Evolutionary conservation across 495 filamentous ascomycete species (phyloP).

Genomic region (Neohortaea acidophila): DNA sequence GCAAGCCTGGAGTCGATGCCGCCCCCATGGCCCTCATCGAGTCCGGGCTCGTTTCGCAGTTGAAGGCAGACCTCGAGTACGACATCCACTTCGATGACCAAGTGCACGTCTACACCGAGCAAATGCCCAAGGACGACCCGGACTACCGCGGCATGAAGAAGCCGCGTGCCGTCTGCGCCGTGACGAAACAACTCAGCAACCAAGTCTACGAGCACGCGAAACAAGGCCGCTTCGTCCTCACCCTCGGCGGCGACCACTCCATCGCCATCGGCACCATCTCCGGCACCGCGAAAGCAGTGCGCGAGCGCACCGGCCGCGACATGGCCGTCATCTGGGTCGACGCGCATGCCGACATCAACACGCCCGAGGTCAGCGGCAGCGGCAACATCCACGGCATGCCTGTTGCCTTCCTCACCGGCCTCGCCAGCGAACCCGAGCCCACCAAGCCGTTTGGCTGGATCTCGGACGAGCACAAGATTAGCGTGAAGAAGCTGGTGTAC

Average conservation of each 20-base stretch:
- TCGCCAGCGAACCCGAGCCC: conserved; percentile 57
- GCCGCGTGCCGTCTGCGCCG: conserved; percentile 71
- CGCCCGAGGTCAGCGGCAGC: conserved; percentile 72
- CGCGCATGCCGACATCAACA: conserved; percentile 95
- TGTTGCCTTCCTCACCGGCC: conserved; percentile 74
- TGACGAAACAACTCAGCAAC: conserved; percentile 61
- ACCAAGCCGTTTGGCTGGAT: conserved; percentile 69
- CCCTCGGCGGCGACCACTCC: conserved; percentile 87
- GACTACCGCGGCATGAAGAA: conserved; percentile 84
- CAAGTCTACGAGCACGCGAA: conserved; percentile 82
- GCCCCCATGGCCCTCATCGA: conserved; percentile 84
- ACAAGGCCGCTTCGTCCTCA: conserved; percentile 76
- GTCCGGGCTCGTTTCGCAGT: conserved; percentile 68
- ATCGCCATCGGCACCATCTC: conserved; percentile 89
- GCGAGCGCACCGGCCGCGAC: conserved; percentile 62
- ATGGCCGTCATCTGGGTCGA: conserved; percentile 97
- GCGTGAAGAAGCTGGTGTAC: conserved; percentile 80
- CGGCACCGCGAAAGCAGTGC: conserved; percentile 68
- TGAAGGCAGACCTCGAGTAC: conserved; percentile 75
- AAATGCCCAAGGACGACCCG: conserved; percentile 59
- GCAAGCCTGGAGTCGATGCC: conserved; percentile 83
- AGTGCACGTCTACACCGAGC: conserved; percentile 67
- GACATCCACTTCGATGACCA: conserved; percentile 68
- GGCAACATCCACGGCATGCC: conserved; percentile 99
- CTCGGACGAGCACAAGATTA: conserved; percentile 45